Evolutionary conservation across 306 rosid genomes (phyloP).

Genomic region (Betula pendula): DNA sequence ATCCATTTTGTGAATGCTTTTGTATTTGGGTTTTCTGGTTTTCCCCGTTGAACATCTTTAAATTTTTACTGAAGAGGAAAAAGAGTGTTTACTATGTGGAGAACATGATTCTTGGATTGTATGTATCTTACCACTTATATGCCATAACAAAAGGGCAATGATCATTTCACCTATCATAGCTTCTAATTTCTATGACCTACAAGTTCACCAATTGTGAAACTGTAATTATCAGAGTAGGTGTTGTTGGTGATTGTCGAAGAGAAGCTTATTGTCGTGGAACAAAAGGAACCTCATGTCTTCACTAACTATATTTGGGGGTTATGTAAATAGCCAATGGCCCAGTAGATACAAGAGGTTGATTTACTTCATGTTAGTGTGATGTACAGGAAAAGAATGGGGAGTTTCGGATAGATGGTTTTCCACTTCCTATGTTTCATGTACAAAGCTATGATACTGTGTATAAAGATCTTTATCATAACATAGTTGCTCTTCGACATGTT

Average conservation of each 20-base stretch:
- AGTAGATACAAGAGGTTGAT: constrained; percentile 44
- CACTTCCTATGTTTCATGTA: no score
- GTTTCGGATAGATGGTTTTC: constrained; percentile 26
- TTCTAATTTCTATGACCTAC: constrained; percentile 19
- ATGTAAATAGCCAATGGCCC: constrained; percentile 65
- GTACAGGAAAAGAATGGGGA: no score
- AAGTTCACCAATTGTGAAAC: constrained; percentile 40
- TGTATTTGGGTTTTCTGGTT: no score
- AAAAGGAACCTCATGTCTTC: no score
- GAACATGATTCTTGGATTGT: no score
- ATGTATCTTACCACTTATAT: no score
- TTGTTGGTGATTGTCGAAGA: constrained; percentile 28
- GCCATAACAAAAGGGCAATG: no score
- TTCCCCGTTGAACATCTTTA: no score
- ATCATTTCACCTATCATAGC: constrained; percentile 92
- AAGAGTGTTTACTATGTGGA: no score
- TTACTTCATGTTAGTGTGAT: constrained; percentile 46
- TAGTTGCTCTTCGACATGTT: constrained; percentile 13
- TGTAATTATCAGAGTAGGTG: constrained; percentile 66
- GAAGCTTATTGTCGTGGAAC: no score
- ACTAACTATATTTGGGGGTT: constrained; percentile 50
- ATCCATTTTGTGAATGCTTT: no score
- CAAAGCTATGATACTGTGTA: constrained; percentile 46
- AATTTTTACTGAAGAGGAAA: no score
- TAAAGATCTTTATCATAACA: constrained; percentile 31